Conservation (phyloP, 2,329 filamentous ascomycete species). For the Fusarium nygamai region DNA sequence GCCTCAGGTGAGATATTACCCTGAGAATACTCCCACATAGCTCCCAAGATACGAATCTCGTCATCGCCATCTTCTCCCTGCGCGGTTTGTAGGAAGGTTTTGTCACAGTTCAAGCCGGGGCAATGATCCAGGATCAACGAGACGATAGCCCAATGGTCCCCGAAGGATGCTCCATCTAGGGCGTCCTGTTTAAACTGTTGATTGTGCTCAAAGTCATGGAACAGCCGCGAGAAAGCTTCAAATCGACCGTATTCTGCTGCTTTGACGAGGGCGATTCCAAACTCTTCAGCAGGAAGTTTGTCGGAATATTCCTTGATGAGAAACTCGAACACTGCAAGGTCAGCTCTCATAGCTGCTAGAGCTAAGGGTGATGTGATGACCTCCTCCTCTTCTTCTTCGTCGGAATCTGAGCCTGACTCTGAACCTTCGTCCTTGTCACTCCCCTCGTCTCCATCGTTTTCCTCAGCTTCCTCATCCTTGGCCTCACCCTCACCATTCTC, state of each 20-base stretch:
- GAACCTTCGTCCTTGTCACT: not conserved
- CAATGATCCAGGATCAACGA: slow-evolving; percentile 48
- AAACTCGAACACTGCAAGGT: slow-evolving; percentile 54
- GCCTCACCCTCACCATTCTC: slow-evolving; percentile 21
- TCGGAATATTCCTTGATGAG: slow-evolving; percentile 52
- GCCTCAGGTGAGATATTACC: slow-evolving; percentile 46
- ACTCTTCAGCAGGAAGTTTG: slow-evolving; percentile 51
- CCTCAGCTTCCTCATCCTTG: not conserved
- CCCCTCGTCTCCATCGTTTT: not conserved
- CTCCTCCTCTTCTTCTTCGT: slow-evolving; percentile 16
- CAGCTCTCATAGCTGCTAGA: slow-evolving; percentile 50
- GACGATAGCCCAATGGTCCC: slow-evolving; percentile 53
- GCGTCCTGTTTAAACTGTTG: slow-evolving; percentile 47
- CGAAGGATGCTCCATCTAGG: slow-evolving; percentile 45
- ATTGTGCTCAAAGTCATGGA: slow-evolving; percentile 48
- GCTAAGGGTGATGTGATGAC: slow-evolving; percentile 48
- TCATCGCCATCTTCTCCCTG: slow-evolving; percentile 45
- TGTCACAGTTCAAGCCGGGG: slow-evolving; percentile 48
- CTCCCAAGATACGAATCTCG: slow-evolving; percentile 49
- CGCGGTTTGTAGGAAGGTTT: slow-evolving; percentile 47
- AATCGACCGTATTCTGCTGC: slow-evolving; percentile 52
- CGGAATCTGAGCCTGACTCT: not conserved
- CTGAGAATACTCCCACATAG: slow-evolving; percentile 51
- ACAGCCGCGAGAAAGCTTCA: slow-evolving; percentile 52
- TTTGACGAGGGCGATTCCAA: slow-evolving; percentile 51